Evolutionary conservation across 768 basidiomycete genomes (phyloP).

Genomic region (Kondoa malvinella): DNA sequence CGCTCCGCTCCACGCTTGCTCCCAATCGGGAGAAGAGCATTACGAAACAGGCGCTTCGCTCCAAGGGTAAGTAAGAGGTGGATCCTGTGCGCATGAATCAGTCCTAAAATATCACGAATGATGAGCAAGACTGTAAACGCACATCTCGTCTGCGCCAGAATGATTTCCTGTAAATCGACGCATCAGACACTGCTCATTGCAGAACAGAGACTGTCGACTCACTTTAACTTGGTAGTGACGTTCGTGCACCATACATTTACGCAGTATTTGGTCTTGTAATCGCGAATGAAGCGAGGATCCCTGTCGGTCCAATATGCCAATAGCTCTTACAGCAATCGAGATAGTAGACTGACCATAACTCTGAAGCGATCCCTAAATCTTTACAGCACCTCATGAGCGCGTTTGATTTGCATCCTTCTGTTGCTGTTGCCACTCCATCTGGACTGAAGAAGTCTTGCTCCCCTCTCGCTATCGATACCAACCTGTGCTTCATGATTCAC

Average conservation of each 20-base stretch:
- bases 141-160: conserved; percentile 16
- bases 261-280: conserved; percentile 71
- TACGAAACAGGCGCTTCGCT: not conserved
- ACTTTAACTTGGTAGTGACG: conserved; percentile 76
- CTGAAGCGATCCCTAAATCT: conserved; percentile 85
- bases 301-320: conserved; percentile 32
- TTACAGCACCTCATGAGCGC: conserved; percentile 96
- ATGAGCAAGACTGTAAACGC: not conserved
- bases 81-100: not conserved
- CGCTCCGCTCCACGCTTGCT: no score
- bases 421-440: conserved; percentile 74
- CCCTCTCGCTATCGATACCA: conserved; percentile 78
- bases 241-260: conserved; percentile 76
- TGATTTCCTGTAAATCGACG: conserved; percentile 1
- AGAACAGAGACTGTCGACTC: conserved; percentile 29
- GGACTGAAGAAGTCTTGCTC: conserved; percentile 96
- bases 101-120: not conserved
- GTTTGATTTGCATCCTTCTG: conserved; percentile 88
- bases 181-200: not conserved
- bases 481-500: conserved; percentile 35
- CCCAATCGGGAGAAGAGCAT: no score
- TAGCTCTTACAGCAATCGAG: not conserved
- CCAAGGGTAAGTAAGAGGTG: not conserved
- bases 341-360: conserved; percentile 56
- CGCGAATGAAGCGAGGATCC: conserved; percentile 90